These are phyloP conservation scores for Auricularia auricula-judae DNA, from an alignment of 768 basidiomycete species.

Conservation along the genomic window DNA sequence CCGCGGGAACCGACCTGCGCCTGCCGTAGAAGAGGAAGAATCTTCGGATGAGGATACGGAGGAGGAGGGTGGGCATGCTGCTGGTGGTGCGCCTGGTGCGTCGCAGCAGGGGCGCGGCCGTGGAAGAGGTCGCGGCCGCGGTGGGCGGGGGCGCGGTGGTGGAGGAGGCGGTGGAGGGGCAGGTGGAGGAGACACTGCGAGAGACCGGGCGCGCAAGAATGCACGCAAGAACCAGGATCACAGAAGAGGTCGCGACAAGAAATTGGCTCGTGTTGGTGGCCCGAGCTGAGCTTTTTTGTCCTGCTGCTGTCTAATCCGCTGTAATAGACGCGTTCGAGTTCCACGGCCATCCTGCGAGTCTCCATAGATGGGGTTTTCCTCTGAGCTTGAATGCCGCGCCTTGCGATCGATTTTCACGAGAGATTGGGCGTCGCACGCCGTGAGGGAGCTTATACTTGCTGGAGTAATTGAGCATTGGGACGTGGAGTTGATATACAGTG, in stretches of 20 bases:
- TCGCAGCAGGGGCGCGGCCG: slow-evolving; percentile 17
- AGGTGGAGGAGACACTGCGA: slow-evolving; percentile 21
- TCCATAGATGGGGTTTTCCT: too few species aligned
- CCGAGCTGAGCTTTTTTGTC: too few species aligned
- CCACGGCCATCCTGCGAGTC: too few species aligned
- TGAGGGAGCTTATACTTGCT: too few species aligned
- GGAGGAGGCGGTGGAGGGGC: slow-evolving; percentile 19
- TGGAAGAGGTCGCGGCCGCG: slow-evolving; percentile 26
- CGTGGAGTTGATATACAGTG: too few species aligned
- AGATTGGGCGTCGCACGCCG: too few species aligned
- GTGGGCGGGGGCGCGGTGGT: slow-evolving; percentile 24
- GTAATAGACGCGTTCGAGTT: too few species aligned
- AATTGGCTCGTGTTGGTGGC: slow-evolving; percentile 41
- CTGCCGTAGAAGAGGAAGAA: neutral
- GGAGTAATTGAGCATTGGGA: too few species aligned
- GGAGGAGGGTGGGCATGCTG: neutral
- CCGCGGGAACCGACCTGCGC: slow-evolving; percentile 39
- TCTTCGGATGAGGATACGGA: neutral
- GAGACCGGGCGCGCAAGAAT: slow-evolving; percentile 62
- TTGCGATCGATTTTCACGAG: too few species aligned
- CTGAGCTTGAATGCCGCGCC: too few species aligned
- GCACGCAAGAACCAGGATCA: slow-evolving; percentile 73
- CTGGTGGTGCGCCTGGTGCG: neutral
- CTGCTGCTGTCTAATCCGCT: too few species aligned
- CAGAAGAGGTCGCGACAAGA: slow-evolving; percentile 81